Conservation (phyloP, 306 rosid species). For the Sindora glabra region DNA sequence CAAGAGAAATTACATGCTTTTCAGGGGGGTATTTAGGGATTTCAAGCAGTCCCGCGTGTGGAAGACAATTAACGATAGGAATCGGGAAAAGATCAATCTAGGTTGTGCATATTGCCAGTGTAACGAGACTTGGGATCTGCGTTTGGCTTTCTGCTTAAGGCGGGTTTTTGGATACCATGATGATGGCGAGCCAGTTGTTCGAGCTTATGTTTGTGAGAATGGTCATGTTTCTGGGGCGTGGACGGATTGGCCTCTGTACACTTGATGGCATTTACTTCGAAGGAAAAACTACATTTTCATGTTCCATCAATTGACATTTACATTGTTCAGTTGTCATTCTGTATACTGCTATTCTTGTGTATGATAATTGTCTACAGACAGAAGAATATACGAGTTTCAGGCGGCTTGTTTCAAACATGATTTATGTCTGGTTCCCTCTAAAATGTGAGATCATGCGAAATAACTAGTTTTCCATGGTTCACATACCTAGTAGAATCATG, state of each 20-base stretch:
- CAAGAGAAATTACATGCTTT: constrained; percentile 54
- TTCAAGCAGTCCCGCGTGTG: constrained; percentile 48
- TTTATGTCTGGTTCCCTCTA: no score
- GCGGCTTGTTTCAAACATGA: no score
- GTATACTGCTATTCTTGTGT: no score
- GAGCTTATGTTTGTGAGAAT: constrained; percentile 56
- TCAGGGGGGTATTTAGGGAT: constrained; percentile 49
- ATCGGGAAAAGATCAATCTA: constrained; percentile 29
- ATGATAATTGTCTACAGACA: no score
- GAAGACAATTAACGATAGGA: constrained; percentile 45
- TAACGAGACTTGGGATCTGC: constrained; percentile 50
- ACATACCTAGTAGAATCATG: no score
- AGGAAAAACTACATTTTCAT: no score
- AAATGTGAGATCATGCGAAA: no score
- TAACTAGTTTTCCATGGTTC: no score
- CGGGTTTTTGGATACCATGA: constrained; percentile 48
- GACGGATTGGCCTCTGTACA: constrained; percentile 51
- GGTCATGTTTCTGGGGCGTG: constrained; percentile 66
- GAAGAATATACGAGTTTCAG: no score
- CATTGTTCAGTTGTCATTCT: no score
- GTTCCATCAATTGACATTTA: no score
- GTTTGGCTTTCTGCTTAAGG: constrained; percentile 55
- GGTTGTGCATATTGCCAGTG: constrained; percentile 43
- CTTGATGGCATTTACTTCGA: no score
- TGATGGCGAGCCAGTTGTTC: constrained; percentile 62